Evolutionary conservation across 192 early-diverging fungal species (phyloP).

Genomic region (Coemansia sp.): DNA sequence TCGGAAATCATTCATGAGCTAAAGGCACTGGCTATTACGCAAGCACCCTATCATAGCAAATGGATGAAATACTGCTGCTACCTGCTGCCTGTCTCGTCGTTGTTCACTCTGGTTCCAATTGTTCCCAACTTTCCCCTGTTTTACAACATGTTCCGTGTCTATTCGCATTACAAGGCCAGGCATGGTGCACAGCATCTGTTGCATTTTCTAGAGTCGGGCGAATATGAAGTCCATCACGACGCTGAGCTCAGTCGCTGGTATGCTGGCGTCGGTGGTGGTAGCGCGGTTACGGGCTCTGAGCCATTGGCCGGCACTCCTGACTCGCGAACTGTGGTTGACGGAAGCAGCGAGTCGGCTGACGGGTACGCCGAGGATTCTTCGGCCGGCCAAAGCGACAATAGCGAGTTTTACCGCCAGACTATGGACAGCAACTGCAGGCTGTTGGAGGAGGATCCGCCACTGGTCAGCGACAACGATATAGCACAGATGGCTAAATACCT

Average conservation of each 20-base stretch:
- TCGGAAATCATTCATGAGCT: slow-evolving; percentile 54
- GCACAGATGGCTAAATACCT: slow-evolving; percentile 45
- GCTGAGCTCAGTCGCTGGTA: slow-evolving; percentile 42
- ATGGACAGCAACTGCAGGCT: slow-evolving; percentile 33
- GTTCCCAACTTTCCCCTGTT: slow-evolving; percentile 78
- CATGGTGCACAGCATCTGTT: slow-evolving; percentile 57
- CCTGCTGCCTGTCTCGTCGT: slow-evolving; percentile 66
- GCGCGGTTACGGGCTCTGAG: not conserved
- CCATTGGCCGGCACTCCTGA: slow-evolving; percentile 8
- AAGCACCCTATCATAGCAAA: slow-evolving; percentile 68
- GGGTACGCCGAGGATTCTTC: slow-evolving; percentile 6
- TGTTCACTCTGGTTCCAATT: slow-evolving; percentile 72
- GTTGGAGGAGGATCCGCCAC: slow-evolving; percentile 25
- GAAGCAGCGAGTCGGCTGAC: slow-evolving; percentile 5
- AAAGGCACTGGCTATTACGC: slow-evolving; percentile 46
- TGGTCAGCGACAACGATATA: slow-evolving; percentile 41
- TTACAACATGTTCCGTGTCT: slow-evolving; percentile 79
- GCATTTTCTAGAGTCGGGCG: slow-evolving; percentile 31
- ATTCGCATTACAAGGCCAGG: slow-evolving; percentile 79
- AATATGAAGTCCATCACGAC: slow-evolving; percentile 39
- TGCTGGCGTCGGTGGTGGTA: slow-evolving; percentile 5
- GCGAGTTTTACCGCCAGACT: slow-evolving; percentile 32
- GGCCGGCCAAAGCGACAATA: slow-evolving; percentile 17
- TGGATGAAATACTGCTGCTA: slow-evolving; percentile 71
- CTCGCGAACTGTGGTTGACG: slow-evolving; percentile 15